Percentiles rank a stretch among this genome's conserved stretches.
Conservation (phyloP, 768 basidiomycete species). For the Russula earlei region DNA sequence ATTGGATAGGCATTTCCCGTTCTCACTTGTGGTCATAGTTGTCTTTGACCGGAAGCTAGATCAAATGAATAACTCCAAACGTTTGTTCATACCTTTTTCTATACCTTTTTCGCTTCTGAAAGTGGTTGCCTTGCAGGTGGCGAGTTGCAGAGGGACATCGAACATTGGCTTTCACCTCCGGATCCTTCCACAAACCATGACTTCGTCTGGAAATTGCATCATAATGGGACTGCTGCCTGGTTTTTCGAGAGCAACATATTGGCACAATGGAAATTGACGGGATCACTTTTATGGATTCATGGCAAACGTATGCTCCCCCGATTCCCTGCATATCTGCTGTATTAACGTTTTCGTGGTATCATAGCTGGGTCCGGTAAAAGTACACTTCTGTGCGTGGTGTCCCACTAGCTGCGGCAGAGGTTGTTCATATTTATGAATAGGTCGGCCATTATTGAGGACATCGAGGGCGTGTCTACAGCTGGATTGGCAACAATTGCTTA, state of each 20-base stretch:
- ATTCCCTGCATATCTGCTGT: too few species aligned
- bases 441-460: background rate
- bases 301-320: background rate
- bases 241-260: background rate
- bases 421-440: background rate
- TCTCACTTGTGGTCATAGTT: background rate
- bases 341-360: background rate
- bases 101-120: too few species aligned
- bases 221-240: background rate
- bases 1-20: too few species aligned
- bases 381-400: background rate
- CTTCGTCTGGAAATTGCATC: background rate
- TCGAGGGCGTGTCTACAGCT: background rate
- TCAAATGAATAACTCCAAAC: background rate
- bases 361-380: slow-evolving; percentile 1
- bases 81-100: background rate
- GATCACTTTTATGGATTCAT: background rate
- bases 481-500: background rate
- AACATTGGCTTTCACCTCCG: background rate
- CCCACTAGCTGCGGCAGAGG: too few species aligned
- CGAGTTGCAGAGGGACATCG: background rate
- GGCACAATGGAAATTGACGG: background rate
- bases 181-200: background rate
- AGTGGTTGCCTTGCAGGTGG: background rate
- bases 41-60: background rate